These are phyloP conservation scores for Pyrus bretschneideri DNA, from an alignment of 306 rosid genomes.

Conservation along the genomic window DNA sequence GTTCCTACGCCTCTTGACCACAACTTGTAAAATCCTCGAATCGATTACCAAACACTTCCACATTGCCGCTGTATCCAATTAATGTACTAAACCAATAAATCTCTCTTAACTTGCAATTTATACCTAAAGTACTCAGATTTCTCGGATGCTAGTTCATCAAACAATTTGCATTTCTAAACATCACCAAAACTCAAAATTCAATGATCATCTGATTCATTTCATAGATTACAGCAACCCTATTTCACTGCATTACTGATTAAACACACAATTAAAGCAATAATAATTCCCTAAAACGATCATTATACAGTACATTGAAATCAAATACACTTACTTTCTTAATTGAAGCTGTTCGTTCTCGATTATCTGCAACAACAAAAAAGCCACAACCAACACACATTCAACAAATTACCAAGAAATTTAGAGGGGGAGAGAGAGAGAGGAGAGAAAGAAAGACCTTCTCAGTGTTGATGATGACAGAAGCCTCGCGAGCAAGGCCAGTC, in stretches of 20 bases:
- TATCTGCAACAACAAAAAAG: slow-evolving; percentile 39
- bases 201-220: neutral
- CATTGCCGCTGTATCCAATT: neutral
- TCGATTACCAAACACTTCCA: neutral
- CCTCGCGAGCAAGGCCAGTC: slow-evolving; percentile 78
- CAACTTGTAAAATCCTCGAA: neutral
- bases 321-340: slow-evolving; percentile 52
- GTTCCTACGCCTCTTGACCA: neutral
- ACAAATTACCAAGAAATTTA: neutral
- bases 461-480: slow-evolving; percentile 74
- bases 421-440: neutral
- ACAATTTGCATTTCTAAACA: neutral
- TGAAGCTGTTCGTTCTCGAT: slow-evolving; percentile 79
- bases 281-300: neutral
- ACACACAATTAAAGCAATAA: neutral
- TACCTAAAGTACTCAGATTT: neutral
- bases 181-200: neutral
- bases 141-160: neutral
- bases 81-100: neutral
- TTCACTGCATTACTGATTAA: neutral
- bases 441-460: slow-evolving; percentile 36
- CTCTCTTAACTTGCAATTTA: neutral
- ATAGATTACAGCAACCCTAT: neutral
- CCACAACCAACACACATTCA: neutral
- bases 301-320: neutral